Percentiles rank a stretch among this genome's conserved stretches.
Conservation (phyloP, 495 filamentous ascomycete species). For the Aspergillus ostianus region DNA sequence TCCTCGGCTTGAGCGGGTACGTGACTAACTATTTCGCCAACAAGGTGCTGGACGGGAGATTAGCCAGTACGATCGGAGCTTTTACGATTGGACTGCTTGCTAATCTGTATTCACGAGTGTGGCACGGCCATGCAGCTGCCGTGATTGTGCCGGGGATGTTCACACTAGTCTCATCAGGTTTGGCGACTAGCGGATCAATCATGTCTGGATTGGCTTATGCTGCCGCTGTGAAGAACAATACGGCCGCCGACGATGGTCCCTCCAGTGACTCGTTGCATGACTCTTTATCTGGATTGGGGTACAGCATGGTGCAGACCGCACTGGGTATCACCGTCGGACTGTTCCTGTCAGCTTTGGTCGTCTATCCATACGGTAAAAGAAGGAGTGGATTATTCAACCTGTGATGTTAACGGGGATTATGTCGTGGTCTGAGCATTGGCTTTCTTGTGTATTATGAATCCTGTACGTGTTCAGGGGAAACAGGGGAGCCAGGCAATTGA, state of each 20-base stretch:
- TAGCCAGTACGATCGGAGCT: slow-evolving; percentile 79
- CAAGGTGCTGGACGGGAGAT: slow-evolving; percentile 63
- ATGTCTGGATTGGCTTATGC: slow-evolving; percentile 75
- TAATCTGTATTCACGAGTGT: slow-evolving; percentile 76
- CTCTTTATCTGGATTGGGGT: slow-evolving; percentile 43
- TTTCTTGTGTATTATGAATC: not conserved
- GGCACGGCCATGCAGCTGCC: slow-evolving; percentile 78
- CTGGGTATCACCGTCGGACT: slow-evolving; percentile 87
- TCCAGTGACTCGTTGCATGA: slow-evolving; percentile 12
- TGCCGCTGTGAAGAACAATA: slow-evolving; percentile 62
- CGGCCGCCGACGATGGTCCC: slow-evolving; percentile 13
- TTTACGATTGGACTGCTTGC: slow-evolving; percentile 79
- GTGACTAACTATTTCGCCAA: slow-evolving; percentile 73
- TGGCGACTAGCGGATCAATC: slow-evolving; percentile 76
- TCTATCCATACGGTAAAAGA: slow-evolving; percentile 82
- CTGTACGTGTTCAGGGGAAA: not conserved
- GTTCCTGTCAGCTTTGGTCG: slow-evolving; percentile 73
- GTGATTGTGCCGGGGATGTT: slow-evolving; percentile 91
- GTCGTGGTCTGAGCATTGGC: not conserved
- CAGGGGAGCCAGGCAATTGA: not conserved
- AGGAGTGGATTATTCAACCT: slow-evolving; percentile 82
- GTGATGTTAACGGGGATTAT: slow-evolving; percentile 31
- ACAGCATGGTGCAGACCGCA: slow-evolving; percentile 80
- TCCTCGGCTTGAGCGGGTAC: slow-evolving; percentile 77
- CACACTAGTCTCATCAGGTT: slow-evolving; percentile 82